These are phyloP conservation scores for Boletus barrowsii DNA, from an alignment of 768 basidiomycete species.

Conservation along the genomic window DNA sequence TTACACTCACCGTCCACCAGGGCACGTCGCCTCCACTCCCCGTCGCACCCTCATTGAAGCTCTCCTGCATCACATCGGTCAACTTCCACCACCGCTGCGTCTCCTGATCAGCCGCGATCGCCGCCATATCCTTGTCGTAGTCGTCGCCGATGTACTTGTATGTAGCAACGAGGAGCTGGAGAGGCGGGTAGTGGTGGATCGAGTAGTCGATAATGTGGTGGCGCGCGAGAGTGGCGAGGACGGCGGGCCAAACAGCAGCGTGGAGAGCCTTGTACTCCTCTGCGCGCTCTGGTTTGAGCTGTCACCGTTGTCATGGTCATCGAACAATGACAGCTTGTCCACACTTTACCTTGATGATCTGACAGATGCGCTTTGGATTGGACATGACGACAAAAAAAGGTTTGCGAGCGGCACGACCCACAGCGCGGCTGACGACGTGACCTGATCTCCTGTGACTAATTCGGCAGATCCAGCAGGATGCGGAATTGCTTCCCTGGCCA, in stretches of 20 bases:
- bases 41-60: constrained; percentile 62
- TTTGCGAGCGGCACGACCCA: constrained; percentile 73
- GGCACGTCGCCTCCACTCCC: constrained; percentile 67
- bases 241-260: constrained; percentile 63
- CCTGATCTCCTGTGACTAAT: constrained; percentile 93
- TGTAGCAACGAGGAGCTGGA: constrained; percentile 69
- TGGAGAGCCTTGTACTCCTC: constrained; percentile 60
- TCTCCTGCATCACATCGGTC: constrained; percentile 77
- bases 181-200: constrained; percentile 63
- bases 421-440: constrained; percentile 81
- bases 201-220: constrained; percentile 74
- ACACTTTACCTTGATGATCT: constrained; percentile 59
- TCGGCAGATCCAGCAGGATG: constrained; percentile 84
- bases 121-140: constrained; percentile 64
- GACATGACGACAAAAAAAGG: constrained; percentile 43
- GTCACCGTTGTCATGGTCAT: not conserved
- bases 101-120: constrained; percentile 59
- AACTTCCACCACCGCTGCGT: constrained; percentile 78
- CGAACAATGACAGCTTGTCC: not conserved
- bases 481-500: constrained; percentile 92
- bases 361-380: constrained; percentile 56
- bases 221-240: constrained; percentile 58
- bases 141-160: constrained; percentile 73
- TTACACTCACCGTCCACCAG: constrained; percentile 60
- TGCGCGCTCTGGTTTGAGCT: constrained; percentile 54